phyloP scores from a whole-genome alignment of 805 yeast species.

The Yarrowia keelungensis region DNA sequence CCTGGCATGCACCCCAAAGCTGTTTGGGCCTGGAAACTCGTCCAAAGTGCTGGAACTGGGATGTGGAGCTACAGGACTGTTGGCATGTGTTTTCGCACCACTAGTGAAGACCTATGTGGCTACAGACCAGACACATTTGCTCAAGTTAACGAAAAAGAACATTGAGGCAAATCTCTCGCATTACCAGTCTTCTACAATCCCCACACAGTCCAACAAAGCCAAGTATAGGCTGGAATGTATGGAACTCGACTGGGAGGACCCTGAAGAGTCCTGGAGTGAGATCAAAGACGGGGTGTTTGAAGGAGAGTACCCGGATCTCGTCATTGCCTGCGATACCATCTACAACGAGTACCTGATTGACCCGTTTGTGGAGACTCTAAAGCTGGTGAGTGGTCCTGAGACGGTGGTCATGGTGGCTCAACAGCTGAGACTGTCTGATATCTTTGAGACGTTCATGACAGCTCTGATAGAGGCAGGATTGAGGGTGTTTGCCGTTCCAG shows the following conservation, averaged over 20 bases:
- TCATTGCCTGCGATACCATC: constrained; percentile 70
- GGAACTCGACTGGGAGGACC: constrained; percentile 69
- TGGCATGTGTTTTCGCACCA: constrained; percentile 54
- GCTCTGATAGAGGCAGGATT: constrained; percentile 50
- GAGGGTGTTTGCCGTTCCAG: constrained; percentile 42
- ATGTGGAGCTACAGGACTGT: constrained; percentile 64
- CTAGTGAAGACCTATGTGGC: constrained; percentile 55
- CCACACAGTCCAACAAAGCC: constrained; percentile 2
- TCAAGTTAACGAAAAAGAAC: constrained; percentile 59
- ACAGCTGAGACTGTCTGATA: constrained; percentile 62
- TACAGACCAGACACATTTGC: constrained; percentile 63
- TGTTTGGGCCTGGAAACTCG: constrained; percentile 40
- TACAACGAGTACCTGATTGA: constrained; percentile 67
- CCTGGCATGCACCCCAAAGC: constrained; percentile 1
- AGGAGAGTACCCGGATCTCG: constrained; percentile 50
- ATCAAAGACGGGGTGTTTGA: constrained; percentile 41
- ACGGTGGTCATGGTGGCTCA: constrained; percentile 56
- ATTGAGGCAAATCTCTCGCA: constrained; percentile 52
- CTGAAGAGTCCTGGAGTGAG: constrained; percentile 50
- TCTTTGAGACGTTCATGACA: constrained; percentile 57
- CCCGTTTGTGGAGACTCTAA: constrained; percentile 56
- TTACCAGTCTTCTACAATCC: constrained; percentile 45
- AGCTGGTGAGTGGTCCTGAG: constrained; percentile 46
- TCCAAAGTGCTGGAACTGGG: constrained; percentile 63
- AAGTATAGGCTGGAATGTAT: constrained; percentile 51